phyloP scores from a whole-genome alignment of 192 early-diverging fungal species.

The Backusella morwellensis region DNA sequence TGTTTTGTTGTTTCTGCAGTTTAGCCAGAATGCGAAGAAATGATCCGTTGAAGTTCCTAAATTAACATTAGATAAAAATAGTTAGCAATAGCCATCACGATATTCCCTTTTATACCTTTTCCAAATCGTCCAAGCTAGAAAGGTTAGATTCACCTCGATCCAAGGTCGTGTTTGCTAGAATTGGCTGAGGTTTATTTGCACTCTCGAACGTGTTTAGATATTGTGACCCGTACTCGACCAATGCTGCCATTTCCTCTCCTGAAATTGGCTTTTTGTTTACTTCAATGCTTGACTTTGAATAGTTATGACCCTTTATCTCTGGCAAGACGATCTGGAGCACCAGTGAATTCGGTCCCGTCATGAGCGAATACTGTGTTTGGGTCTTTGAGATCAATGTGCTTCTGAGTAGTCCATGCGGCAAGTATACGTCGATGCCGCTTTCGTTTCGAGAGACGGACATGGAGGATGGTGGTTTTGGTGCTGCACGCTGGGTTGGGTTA shows the following conservation, averaged over 20 bases:
- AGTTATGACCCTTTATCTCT: not conserved
- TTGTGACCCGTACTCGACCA: constrained; percentile 10
- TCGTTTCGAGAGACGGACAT: constrained; percentile 1
- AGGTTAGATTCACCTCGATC: not conserved
- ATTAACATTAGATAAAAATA: not conserved
- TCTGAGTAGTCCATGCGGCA: constrained; percentile 13
- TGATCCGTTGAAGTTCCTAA: constrained; percentile 14
- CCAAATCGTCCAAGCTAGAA: constrained; percentile 16
- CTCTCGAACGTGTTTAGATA: constrained; percentile 10
- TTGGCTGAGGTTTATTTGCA: constrained; percentile 4
- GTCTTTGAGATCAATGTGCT: constrained; percentile 6
- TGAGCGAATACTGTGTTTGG: constrained; percentile 11
- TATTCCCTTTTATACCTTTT: constrained; percentile 9
- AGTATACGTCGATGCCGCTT: not conserved
- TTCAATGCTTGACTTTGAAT: not conserved
- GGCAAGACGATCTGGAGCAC: constrained; percentile 9
- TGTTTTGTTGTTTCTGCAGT: not conserved
- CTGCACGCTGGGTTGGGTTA: not conserved
- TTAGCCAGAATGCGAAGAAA: constrained; percentile 4
- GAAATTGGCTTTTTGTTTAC: constrained; percentile 7
- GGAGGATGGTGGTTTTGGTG: not conserved
- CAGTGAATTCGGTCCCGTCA: not conserved
- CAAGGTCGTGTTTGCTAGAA: not conserved
- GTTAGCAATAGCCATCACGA: too few relatives aligned
- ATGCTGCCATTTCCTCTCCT: constrained; percentile 5